phyloP scores from a whole-genome alignment of 106 monocot genomes.

The Dioscorea alata region DNA sequence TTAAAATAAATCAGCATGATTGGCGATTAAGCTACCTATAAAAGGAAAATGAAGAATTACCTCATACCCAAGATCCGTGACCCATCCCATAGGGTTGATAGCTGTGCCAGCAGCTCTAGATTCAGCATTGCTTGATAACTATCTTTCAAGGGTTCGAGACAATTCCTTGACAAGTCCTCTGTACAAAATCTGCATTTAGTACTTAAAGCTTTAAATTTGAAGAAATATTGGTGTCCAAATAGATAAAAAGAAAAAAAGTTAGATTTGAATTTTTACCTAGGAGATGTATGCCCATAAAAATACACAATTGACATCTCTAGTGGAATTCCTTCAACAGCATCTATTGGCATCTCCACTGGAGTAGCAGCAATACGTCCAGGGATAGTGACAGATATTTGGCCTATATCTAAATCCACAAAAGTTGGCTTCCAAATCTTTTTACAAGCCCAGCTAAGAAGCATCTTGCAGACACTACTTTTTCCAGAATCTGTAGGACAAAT shows the following conservation, averaged over 20 bases:
- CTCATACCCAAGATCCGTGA: conserved; percentile 95
- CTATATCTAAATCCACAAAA: conserved; percentile 98
- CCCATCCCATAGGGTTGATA: conserved; percentile 99
- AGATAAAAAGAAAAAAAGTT: not conserved
- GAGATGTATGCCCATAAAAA: conserved; percentile 85
- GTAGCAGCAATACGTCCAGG: conserved; percentile 96
- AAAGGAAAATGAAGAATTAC: conserved; percentile 5
- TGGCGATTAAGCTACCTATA: no score
- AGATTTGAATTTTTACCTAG: conserved; percentile 33
- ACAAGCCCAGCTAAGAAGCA: conserved; percentile 96
- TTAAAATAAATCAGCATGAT: no score
- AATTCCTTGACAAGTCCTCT: conserved; percentile 87
- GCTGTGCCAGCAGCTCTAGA: conserved; percentile 97
- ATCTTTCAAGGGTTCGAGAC: conserved; percentile 75
- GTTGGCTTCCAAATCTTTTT: conserved; percentile 95
- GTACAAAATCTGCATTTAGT: conserved; percentile 76
- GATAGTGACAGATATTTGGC: conserved; percentile 90
- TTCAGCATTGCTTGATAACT: conserved; percentile 83
- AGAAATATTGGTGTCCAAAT: no score
- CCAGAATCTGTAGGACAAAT: conserved; percentile 97
- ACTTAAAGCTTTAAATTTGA: no score
- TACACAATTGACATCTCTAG: conserved; percentile 88
- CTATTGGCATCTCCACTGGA: conserved; percentile 96
- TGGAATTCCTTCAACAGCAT: conserved; percentile 89
- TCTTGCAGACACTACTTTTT: conserved; percentile 90